phyloP scores from a whole-genome alignment of 148 eudicot genomes.

The Oxyria digyna region DNA sequence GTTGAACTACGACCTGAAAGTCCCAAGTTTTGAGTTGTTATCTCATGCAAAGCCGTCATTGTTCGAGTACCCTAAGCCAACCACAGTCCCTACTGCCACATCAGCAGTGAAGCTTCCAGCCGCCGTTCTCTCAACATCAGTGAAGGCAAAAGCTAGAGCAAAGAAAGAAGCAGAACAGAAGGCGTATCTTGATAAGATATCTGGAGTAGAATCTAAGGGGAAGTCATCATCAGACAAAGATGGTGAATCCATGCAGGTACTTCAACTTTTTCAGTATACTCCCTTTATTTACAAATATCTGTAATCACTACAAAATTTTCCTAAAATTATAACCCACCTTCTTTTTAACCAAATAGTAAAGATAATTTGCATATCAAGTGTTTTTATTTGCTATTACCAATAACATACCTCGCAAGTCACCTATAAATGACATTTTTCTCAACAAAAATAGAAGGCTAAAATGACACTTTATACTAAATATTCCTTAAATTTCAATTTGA shows the following conservation, averaged over 20 bases:
- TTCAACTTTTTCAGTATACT: neutral
- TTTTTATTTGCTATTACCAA: too few relatives aligned
- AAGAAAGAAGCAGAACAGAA: slow-evolving; percentile 90
- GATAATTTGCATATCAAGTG: too few relatives aligned
- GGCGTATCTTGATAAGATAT: slow-evolving; percentile 29
- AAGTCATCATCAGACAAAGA: slow-evolving; percentile 59
- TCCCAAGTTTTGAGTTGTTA: slow-evolving; percentile 79
- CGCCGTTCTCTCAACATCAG: slow-evolving; percentile 82
- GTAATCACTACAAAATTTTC: too few relatives aligned
- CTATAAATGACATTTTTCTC: too few relatives aligned
- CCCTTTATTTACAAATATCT: too few relatives aligned
- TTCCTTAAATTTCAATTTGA: too few relatives aligned
- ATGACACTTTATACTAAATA: too few relatives aligned
- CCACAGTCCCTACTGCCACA: slow-evolving; percentile 60
- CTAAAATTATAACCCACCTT: too few relatives aligned
- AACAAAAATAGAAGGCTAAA: too few relatives aligned
- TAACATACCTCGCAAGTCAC: too few relatives aligned
- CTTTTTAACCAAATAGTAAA: too few relatives aligned
- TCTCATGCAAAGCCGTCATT: slow-evolving; percentile 91
- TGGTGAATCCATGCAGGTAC: slow-evolving; percentile 79
- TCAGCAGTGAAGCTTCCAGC: slow-evolving; percentile 86
- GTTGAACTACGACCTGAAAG: slow-evolving; percentile 79
- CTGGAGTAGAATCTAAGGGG: slow-evolving; percentile 42
- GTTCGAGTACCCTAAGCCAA: slow-evolving; percentile 93
- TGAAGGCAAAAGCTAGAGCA: slow-evolving; percentile 71